Evolutionary conservation across 1,284 basidiomycete species (phyloP), one percentile per base, ranked within the genome.

Genomic region (Rhodotorula sp.): DNA sequence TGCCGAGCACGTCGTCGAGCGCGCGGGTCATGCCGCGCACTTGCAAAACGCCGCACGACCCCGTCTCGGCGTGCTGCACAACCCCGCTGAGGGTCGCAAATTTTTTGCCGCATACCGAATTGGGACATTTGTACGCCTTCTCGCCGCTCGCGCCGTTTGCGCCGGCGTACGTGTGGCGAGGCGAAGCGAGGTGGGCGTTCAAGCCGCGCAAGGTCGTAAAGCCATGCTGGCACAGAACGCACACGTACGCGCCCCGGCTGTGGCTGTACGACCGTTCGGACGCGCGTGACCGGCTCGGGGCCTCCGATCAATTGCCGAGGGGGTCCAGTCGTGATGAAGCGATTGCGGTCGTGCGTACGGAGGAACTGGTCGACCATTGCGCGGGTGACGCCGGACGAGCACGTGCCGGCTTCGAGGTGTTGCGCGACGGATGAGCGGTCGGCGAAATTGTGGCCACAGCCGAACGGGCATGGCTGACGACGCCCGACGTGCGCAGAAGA

Each of bases 111-210:
- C 67, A 68, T 3, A 4, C 29, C 3, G 15, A 34, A 21, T 77
- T 79, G 84, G 88, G 43, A 81, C 77, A 78, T 84, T 85, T 10
- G 82, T 81, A 80, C 79, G 84, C 23, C 82, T 82, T 77, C 82
- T 77, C 76, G 85, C 48, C 77, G 58, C 6, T 43, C 12, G 47
- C 20, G 31, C 34, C 29, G 23, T 10, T 52, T 7, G 20, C 56
- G 26, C 26, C 31, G 10, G 54, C 43, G 26, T 49, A 39, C 1
- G 66, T 29, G 78, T 57, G 87, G 83, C 77, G 85, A 84, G 71
- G 83, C 82, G 84, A 84, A 60, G 79, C 79, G 52, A 88, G 82
- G 72, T 88, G 87, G 70, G 84, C 80, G 74, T 87, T 86, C 62
- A 88, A 81, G 16, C 77, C 80, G 0, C 47, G 14, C 12, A 87